Base-by-base conservation (phyloP, 2,329 filamentous ascomycete species). In the Monosporascus sp. region DNA sequence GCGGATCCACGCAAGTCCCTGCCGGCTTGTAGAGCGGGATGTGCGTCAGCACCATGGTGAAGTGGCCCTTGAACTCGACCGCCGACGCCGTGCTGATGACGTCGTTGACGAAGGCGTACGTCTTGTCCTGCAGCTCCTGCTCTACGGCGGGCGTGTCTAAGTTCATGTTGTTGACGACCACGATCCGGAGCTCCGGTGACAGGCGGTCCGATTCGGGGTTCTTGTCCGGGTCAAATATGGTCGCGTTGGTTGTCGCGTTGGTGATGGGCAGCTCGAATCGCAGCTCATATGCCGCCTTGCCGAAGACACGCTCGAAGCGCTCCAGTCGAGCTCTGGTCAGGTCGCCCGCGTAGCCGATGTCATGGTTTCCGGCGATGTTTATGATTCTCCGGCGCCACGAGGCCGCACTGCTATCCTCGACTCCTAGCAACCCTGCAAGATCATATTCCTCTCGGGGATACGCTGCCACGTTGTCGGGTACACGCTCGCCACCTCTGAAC, bases 271-370 rank as follows among this genome's bases (percentile, higher is more conserved):
- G 68, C 69, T 81, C 80, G 66, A 84, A 97, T 37, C 86, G 82
- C 11, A 96, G 79, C 65, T 96, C 91, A 79, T 96, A 99, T 69
- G 97, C 96, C 19, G 89, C 84, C 59, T 85, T 89, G 53, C 94
- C 94, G 73, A 96, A 99, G 1, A 82, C 81, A 22, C 80, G 78
- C 72, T 96, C 91, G 67, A 97, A 99, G 1, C 94, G 82, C 27
- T 82, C 76, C 52, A 97, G 77, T 3, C 91, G 84, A 56, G 84
- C 78, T n/a, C 79, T 73, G 41, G 87, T 91, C 56, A 97, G 79
- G 69, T 99, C 94, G 3, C 94, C 94, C 0, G 92, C 91, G 68
- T 99, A 99, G 37, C 94, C 94, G 65, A 99, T 86, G 69, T 99
- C 94, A 68, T 99, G 94, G 66, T 99, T 99, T 1, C 94, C 94